Conservation (phyloP, 371 early-diverging fungal species). For the Circinella minor region DNA sequence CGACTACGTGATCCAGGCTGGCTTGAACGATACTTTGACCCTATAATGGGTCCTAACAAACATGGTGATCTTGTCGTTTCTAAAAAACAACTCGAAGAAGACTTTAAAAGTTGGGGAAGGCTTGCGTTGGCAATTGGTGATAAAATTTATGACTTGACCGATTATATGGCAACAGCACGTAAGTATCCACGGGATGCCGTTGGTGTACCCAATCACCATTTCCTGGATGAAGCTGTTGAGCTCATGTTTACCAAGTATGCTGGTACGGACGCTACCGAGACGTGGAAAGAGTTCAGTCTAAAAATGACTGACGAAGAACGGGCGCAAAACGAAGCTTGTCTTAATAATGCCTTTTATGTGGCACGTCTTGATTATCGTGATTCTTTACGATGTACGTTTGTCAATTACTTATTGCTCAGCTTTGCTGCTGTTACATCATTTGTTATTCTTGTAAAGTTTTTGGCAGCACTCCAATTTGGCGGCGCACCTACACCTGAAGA, state of each 20-base stretch:
- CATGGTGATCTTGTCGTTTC: conserved; percentile 34
- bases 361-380: conserved; percentile 88
- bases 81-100: conserved; percentile 26
- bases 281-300: conserved; percentile 56
- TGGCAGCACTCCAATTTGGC: conserved; percentile 90
- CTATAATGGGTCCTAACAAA: conserved; percentile 35
- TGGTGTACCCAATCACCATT: conserved; percentile 42
- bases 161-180: conserved; percentile 49
- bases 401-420: conserved; percentile 84
- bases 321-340: conserved; percentile 56
- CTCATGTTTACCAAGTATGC: conserved; percentile 42
- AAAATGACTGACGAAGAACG: conserved; percentile 37
- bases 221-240: conserved; percentile 37
- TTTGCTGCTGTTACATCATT: conserved; percentile 78
- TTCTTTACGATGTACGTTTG: conserved; percentile 79
- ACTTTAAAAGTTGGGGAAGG: conserved; percentile 33
- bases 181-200: conserved; percentile 28
- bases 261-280: conserved; percentile 43
- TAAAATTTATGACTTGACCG: conserved; percentile 65
- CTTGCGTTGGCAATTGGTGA: conserved; percentile 60
- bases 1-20: conserved; percentile 45
- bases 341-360: conserved; percentile 82
- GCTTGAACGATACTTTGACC: conserved; percentile 33
- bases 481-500: conserved; percentile 79
- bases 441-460: conserved; percentile 89